A percentile compares a stretch with the other conserved stretches of the same genome.
phyloP scores from a whole-genome alignment of 257 asterid genomes.

The Nicotiana knightiana region DNA sequence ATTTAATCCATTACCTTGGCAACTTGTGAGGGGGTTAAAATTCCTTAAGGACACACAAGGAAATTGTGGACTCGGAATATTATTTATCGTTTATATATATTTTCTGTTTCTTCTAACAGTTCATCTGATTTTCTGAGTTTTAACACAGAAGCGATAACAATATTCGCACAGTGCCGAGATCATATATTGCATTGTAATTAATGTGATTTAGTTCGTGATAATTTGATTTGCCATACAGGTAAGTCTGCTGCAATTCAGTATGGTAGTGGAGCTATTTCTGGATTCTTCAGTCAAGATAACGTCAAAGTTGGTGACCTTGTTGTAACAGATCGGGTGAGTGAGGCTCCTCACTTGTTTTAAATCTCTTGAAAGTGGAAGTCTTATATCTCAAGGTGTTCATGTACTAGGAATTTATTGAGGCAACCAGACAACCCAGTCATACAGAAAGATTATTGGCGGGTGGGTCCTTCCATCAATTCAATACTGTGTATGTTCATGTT shows the following conservation, averaged over 20 bases:
- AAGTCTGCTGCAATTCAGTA: slow-evolving; percentile 80
- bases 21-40: too few relatives aligned
- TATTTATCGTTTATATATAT: too few relatives aligned
- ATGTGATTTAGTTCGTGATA: background rate
- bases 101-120: too few relatives aligned
- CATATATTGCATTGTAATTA: background rate
- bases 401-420: slow-evolving; percentile 61
- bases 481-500: background rate
- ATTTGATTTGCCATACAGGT: slow-evolving; percentile 31
- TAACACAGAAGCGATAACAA: too few relatives aligned
- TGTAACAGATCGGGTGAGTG: slow-evolving; percentile 59
- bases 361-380: background rate
- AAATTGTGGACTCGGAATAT: too few relatives aligned
- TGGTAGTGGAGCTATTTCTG: slow-evolving; percentile 91
- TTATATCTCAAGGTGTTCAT: slow-evolving; percentile 17
- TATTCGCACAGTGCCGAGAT: background rate
- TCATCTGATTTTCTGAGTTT: too few relatives aligned
- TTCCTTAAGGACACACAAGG: too few relatives aligned
- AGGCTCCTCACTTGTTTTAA: background rate
- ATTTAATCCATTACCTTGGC: too few relatives aligned
- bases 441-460: slow-evolving; percentile 96
- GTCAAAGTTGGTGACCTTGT: slow-evolving; percentile 32
- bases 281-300: slow-evolving; percentile 71
- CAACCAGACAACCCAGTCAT: slow-evolving; percentile 71
- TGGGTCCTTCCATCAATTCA: slow-evolving; percentile 21